A percentile compares a stretch with the other conserved stretches of the same genome.
Evolutionary conservation across 441 rosid genomes (phyloP).

Genomic region (Adansonia madagascariensis): DNA sequence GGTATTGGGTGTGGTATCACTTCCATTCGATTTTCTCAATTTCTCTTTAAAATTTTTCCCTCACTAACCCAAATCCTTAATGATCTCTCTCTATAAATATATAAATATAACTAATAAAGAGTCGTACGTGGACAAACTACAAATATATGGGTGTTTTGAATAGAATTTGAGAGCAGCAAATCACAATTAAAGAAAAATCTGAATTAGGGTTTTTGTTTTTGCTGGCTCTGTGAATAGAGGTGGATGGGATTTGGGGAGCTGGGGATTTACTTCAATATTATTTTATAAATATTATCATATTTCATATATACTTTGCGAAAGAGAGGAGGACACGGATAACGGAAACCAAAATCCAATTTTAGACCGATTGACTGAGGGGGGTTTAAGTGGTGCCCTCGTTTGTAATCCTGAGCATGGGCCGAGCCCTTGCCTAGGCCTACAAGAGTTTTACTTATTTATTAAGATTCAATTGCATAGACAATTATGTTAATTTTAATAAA

Average conservation of each 20-base stretch:
- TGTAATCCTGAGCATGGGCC: too few species aligned
- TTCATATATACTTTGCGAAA: not conserved
- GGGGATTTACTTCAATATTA: not conserved
- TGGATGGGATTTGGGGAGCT: not conserved
- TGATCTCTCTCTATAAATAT: not conserved
- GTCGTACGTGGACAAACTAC: not conserved
- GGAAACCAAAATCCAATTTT: not conserved
- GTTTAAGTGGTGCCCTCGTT: not conserved
- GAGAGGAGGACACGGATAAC: not conserved
- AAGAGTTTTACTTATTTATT: too few species aligned
- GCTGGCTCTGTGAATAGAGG: not conserved
- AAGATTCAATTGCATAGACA: too few species aligned
- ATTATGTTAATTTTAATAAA: too few species aligned
- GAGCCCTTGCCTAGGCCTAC: too few species aligned
- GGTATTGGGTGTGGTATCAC: conserved; percentile 11
- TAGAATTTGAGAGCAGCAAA: not conserved
- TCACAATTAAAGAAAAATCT: not conserved
- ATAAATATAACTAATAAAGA: not conserved
- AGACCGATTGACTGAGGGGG: not conserved
- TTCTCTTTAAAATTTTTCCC: not conserved
- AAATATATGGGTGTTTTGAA: too few species aligned
- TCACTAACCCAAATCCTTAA: not conserved
- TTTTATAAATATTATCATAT: not conserved
- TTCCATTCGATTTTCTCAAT: not conserved
- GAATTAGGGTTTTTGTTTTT: not conserved